phyloP scores from a whole-genome alignment of 139 green algal genomes.

The Coccomyxa sp. region DNA sequence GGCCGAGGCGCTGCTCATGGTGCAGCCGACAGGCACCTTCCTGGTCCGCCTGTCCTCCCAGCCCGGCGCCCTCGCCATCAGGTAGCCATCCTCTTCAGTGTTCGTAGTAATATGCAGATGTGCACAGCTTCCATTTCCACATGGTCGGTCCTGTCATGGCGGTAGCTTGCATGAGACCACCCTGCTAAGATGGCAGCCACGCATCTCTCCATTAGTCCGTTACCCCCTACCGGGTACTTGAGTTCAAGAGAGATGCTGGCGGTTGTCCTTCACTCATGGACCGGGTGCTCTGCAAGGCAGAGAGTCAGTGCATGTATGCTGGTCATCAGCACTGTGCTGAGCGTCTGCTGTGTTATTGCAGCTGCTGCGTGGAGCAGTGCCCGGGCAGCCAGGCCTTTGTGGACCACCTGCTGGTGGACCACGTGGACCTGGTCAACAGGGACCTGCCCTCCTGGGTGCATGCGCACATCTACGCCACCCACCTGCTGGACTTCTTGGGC shows the following conservation, averaged over 20 bases:
- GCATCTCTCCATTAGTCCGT: too few species aligned
- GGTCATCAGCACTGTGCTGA: not conserved
- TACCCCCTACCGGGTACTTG: too few species aligned
- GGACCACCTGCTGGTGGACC: slow-evolving; percentile 21
- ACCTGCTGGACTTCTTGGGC: slow-evolving; percentile 16
- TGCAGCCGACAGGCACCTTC: slow-evolving; percentile 15
- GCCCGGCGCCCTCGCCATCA: slow-evolving; percentile 17
- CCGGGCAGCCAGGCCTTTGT: not conserved
- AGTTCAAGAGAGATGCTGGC: too few species aligned
- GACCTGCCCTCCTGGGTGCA: slow-evolving; percentile 3
- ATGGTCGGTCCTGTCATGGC: too few species aligned
- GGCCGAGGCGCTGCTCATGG: slow-evolving; percentile 10
- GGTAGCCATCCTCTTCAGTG: too few species aligned
- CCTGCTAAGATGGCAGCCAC: too few species aligned
- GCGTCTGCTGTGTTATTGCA: not conserved
- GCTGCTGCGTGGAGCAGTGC: not conserved
- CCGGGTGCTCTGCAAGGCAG: not conserved
- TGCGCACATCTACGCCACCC: not conserved
- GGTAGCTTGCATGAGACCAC: too few species aligned
- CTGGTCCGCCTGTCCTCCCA: slow-evolving; percentile 20
- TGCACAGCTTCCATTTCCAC: too few species aligned
- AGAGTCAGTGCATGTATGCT: not conserved
- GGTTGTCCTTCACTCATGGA: too few species aligned
- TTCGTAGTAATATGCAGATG: too few species aligned
- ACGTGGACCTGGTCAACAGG: slow-evolving; percentile 8